Evolutionary conservation across 176 grass and related monocot genomes (phyloP), one percentile per base, ranked within the genome.

Genomic region (Carex myosuroides): DNA sequence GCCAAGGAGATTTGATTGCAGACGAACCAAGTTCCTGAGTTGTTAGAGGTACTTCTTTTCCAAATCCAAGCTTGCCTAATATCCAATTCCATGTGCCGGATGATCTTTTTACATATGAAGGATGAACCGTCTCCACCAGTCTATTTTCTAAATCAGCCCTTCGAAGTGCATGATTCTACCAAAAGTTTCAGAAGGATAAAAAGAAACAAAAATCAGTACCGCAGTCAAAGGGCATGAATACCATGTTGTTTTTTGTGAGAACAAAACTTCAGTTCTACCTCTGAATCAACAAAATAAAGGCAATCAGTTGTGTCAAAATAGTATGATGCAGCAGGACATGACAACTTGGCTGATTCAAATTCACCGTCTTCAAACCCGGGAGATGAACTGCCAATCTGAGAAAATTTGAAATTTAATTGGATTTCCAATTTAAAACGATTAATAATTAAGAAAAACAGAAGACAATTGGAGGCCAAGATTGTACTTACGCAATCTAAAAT

Each of bases 301-400:
- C 89, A 93, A 87, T 95, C 88, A 90, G 91, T 84, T 81, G 59
- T 22, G 32, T 87, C 56, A 87, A 84, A 41, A 87, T 98, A 98
- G 85, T 90, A 91, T 42, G 91, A 94, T 80, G 91, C 91, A 86
- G 91, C 88, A 85, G 95, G 95, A 18, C 69, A 88, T 63, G 90
- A 88, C 56, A 98, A 87, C 86, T 95, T 95, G 61, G 92, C 87
- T 73, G 80, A 95, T 91, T 95, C 92, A 92, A 98, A 98, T 85
- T 98, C 91, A 37, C 91, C 91, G 86, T 98, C 95, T 90, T 98
- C 95, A 81, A 95, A 95, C 60, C 95, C 92, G 35, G 87, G 88
- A 57, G 84, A 91, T 32, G 85, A 98, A 50, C 42, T 11, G 60
- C 95, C 95, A 84, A 98, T 95, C 95, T 98, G 76, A 70, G 80